Base-by-base conservation (phyloP, 2,329 filamentous ascomycete genomes). In the Elsinoe perseae region DNA sequence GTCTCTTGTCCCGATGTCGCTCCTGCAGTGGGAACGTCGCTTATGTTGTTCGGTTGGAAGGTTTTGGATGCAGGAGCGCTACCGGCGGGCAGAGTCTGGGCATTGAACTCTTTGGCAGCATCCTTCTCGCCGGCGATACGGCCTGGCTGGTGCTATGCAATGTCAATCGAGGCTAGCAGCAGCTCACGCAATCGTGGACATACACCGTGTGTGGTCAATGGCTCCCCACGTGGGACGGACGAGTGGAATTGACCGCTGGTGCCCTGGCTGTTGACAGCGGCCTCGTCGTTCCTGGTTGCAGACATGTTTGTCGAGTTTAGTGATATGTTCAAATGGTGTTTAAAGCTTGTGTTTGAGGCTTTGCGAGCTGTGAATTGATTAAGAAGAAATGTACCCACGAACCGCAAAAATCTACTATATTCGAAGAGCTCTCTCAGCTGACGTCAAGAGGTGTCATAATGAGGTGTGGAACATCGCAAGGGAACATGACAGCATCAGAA, bases 71-170 rank as follows among this genome's bases (percentile, higher is more conserved):
- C 60, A 1, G 86, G 86, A 0, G 86, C 85, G 2, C 80, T 80
- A 58, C 86, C 86, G 0, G 84, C 70, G 0, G 83, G 77, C 32
- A 82, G 70, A 1, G 76, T 77, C 67, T 89, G 62, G 21, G 80
- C 78, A 63, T 78, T 73, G 73, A 86, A 89, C 64, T 86, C 84
- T 18, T 81, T 81, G 10, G 70, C 65, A 21, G 72, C 71, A 54
- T 85, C 82, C 61, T 82, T 80, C 16, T 56, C 53, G 40, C 40
- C 40, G 12, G 25, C 32, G 40, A 56, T 44, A 20, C 53, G 53
- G 7, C 53, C 53, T 32, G 53, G 53, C 18, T 56, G 53, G 40
- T 56, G 53, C 53, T 56, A 32, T 44, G 14, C 2, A 21, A 4
- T 10, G 54, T 50, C 54, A 56, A 44, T n/a, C 1, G 4, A 4